phyloP scores from a whole-genome alignment of 2,329 filamentous ascomycete species.

The Diaporthe citrichinensis region DNA sequence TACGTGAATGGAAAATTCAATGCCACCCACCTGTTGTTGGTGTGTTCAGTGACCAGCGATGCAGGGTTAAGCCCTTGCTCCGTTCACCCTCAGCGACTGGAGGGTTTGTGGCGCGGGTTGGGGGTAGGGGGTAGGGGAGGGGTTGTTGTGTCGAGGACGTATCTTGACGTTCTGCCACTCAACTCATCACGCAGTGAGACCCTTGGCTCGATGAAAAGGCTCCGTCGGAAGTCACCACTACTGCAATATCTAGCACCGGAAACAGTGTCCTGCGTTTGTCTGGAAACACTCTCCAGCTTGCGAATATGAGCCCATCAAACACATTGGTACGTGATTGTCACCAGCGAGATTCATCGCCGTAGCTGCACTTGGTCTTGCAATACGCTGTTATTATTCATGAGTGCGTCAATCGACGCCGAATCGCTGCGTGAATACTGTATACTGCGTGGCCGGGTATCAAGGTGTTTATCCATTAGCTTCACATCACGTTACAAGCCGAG shows the following conservation, averaged over 20 bases:
- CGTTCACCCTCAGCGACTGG: neutral
- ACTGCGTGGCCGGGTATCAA: slow-evolving; percentile 39
- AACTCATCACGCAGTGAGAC: neutral
- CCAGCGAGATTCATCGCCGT: neutral
- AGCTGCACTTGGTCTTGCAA: neutral
- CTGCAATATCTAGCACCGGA: neutral
- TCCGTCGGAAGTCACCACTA: neutral
- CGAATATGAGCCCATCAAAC: neutral
- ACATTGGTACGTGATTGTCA: neutral
- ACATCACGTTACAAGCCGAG: slow-evolving; percentile 61
- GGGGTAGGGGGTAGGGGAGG: neutral
- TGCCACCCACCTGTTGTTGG: neutral
- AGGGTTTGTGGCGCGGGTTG: no score
- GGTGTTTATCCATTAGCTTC: neutral
- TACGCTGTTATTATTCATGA: neutral
- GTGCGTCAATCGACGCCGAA: neutral
- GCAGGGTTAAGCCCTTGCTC: slow-evolving; percentile 5
- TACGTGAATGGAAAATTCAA: neutral
- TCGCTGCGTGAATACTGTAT: slow-evolving; percentile 33
- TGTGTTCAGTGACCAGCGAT: neutral
- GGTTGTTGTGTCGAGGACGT: neutral
- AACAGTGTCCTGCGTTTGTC: neutral
- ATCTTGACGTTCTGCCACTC: neutral
- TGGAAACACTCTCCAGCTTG: neutral
- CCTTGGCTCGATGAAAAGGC: neutral